Percentiles rank a stretch among this genome's conserved stretches.
Evolutionary conservation across 2,329 filamentous ascomycete species (phyloP).

Genomic region (Coniochaeta prunicola): DNA sequence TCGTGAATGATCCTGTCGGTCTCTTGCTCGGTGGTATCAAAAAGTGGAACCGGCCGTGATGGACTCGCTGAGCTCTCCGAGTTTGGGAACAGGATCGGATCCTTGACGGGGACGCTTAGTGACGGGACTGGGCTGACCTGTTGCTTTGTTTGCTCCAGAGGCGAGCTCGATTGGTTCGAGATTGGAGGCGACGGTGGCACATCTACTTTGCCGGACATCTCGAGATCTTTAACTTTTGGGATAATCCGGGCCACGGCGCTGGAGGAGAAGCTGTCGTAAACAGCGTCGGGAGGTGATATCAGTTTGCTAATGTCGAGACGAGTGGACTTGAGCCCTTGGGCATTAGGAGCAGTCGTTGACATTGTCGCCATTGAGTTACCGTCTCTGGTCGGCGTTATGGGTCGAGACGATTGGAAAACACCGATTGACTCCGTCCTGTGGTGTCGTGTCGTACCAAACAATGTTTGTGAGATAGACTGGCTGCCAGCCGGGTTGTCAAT

Average conservation of each 20-base stretch:
- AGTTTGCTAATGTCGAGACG: slow-evolving; percentile 44
- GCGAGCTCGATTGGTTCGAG: slow-evolving; percentile 32
- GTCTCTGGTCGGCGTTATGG: neutral
- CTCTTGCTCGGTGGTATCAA: slow-evolving; percentile 22
- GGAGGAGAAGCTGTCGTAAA: slow-evolving; percentile 41
- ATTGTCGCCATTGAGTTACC: neutral
- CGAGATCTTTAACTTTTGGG: slow-evolving; percentile 12
- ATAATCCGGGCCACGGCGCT: slow-evolving; percentile 11
- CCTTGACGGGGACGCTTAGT: slow-evolving; percentile 25
- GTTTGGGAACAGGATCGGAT: slow-evolving; percentile 51
- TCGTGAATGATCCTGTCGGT: neutral
- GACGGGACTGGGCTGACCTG: slow-evolving; percentile 19
- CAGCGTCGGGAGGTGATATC: slow-evolving; percentile 56
- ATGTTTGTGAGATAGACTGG: neutral
- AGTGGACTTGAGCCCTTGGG: slow-evolving; percentile 27
- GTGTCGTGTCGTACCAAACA: neutral
- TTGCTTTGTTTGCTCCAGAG: slow-evolving; percentile 16
- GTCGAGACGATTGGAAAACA: neutral
- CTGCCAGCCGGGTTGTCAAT: neutral
- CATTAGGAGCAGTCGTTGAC: neutral
- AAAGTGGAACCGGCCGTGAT: slow-evolving; percentile 41
- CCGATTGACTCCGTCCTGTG: neutral
- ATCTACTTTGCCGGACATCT: slow-evolving; percentile 22
- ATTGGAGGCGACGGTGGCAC: slow-evolving; percentile 50
- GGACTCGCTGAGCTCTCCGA: slow-evolving; percentile 32